Conservation (phyloP, 2,329 filamentous ascomycete species). For the Ilyonectria mors-panacis region DNA sequence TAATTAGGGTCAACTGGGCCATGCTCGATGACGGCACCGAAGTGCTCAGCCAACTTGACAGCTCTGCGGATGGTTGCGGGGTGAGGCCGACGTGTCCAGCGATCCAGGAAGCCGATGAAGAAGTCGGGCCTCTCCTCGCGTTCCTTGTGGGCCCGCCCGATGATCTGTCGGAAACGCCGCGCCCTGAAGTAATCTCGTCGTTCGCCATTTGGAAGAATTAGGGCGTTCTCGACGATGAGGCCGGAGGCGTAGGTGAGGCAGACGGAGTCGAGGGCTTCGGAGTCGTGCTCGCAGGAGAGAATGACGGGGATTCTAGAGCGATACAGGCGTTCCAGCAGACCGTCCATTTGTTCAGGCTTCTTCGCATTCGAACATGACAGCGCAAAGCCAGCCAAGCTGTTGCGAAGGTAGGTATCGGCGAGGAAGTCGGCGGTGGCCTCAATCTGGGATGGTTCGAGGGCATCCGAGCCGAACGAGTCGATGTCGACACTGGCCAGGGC, state of each 20-base stretch:
- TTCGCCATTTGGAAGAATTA: slow-evolving; percentile 34
- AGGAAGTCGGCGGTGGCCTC: slow-evolving; percentile 28
- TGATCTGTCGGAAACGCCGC: slow-evolving; percentile 29
- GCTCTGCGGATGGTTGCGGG: slow-evolving; percentile 35
- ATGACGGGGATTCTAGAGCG: slow-evolving; percentile 28
- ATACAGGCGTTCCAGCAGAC: slow-evolving; percentile 27
- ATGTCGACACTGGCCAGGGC: slow-evolving; percentile 28
- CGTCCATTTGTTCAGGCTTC: slow-evolving; percentile 22
- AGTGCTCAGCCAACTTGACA: slow-evolving; percentile 39
- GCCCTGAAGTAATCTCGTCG: slow-evolving; percentile 37
- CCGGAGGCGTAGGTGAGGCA: slow-evolving; percentile 30
- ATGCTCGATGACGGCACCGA: slow-evolving; percentile 40
- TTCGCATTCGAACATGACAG: slow-evolving; percentile 14
- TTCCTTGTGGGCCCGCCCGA: slow-evolving; percentile 30
- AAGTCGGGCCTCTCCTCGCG: slow-evolving; percentile 35
- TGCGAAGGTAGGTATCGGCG: slow-evolving; percentile 18
- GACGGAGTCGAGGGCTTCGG: slow-evolving; percentile 30
- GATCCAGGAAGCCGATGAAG: slow-evolving; percentile 37
- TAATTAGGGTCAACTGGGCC: slow-evolving; percentile 24
- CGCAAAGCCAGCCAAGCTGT: slow-evolving; percentile 27
- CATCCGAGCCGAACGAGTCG: slow-evolving; percentile 27
- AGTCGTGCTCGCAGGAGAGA: slow-evolving; percentile 34
- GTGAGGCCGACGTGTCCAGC: slow-evolving; percentile 28
- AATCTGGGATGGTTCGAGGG: slow-evolving; percentile 25
- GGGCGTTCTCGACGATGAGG: slow-evolving; percentile 36